phyloP scores from a whole-genome alignment of 1,284 basidiomycete genomes.

The Butyriboletus appendiculatus region DNA sequence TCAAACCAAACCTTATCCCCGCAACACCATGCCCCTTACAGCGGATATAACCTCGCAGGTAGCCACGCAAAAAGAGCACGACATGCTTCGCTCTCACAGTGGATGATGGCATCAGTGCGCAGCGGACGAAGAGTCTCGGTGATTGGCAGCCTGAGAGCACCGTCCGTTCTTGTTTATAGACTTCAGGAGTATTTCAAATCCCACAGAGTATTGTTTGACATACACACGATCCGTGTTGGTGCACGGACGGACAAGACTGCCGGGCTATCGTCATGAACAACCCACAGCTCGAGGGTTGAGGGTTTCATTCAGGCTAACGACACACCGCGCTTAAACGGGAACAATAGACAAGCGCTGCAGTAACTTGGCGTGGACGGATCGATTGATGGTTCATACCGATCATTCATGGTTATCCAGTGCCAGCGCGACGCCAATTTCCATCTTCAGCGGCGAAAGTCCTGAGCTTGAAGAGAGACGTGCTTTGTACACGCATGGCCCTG shows the following conservation, averaged over 20 bases:
- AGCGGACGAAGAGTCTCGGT: neutral
- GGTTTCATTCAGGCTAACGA: conserved; percentile 9
- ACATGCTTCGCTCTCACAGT: neutral
- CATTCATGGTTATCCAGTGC: neutral
- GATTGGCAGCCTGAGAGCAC: neutral
- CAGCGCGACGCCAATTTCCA: neutral
- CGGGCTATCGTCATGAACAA: neutral
- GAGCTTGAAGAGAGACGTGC: neutral
- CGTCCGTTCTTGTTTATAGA: neutral
- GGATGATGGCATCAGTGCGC: conserved; percentile 5
- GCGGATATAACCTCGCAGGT: neutral
- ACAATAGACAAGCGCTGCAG: conserved; percentile 4
- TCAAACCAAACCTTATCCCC: conserved; percentile 8
- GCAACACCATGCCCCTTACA: neutral
- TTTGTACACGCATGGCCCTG: neutral
- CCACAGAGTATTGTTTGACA: neutral
- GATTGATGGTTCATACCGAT: neutral
- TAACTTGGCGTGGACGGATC: neutral
- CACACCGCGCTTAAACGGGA: neutral
- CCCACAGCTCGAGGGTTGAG: neutral
- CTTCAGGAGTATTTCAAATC: neutral
- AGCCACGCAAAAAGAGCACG: neutral
- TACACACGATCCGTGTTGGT: neutral
- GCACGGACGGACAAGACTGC: no score
- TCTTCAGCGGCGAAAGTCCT: neutral